Evolutionary conservation across 73 alveolate genomes (phyloP).

Genomic region (Tetrahymena borealis): DNA sequence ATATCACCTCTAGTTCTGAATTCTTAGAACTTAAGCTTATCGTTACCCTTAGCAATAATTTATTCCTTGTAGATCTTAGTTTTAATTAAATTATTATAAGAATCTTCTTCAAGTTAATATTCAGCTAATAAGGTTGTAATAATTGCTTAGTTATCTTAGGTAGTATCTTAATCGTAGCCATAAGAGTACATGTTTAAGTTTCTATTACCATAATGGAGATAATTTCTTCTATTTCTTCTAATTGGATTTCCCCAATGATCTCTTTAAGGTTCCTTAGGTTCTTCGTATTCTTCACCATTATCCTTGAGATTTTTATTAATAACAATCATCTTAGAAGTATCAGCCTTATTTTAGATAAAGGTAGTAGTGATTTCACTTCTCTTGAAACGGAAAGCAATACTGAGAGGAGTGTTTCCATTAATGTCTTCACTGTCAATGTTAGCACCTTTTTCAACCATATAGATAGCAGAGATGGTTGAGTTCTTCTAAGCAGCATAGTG

Average conservation of each 20-base stretch:
- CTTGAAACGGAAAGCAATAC: conserved; percentile 51
- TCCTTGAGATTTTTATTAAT: not conserved
- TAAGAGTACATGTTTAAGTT: not conserved
- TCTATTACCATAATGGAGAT: not conserved
- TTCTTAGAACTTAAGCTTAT: not conserved
- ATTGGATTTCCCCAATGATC: not conserved
- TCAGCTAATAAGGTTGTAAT: not conserved
- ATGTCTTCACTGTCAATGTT: conserved; percentile 57
- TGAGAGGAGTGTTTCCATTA: conserved; percentile 74
- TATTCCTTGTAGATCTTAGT: not conserved
- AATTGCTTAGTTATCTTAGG: not conserved
- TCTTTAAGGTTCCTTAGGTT: conserved; percentile 1
- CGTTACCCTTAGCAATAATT: not conserved
- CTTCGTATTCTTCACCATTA: conserved; percentile 13
- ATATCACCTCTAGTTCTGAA: not conserved
- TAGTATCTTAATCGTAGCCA: not conserved
- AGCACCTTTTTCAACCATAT: conserved; percentile 54
- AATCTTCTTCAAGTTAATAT: conserved; percentile 7
- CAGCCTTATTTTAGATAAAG: conserved; percentile 62
- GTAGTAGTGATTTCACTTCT: conserved; percentile 58
- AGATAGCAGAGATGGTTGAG: conserved; percentile 55
- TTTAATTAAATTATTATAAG: conserved; percentile 8
- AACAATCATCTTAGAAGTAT: conserved; percentile 51
- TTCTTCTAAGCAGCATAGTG: conserved; percentile 76
- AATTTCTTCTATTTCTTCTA: not conserved